Evolutionary conservation across 345 rosid species (phyloP).

Genomic region (Noccaea bulbosa): DNA sequence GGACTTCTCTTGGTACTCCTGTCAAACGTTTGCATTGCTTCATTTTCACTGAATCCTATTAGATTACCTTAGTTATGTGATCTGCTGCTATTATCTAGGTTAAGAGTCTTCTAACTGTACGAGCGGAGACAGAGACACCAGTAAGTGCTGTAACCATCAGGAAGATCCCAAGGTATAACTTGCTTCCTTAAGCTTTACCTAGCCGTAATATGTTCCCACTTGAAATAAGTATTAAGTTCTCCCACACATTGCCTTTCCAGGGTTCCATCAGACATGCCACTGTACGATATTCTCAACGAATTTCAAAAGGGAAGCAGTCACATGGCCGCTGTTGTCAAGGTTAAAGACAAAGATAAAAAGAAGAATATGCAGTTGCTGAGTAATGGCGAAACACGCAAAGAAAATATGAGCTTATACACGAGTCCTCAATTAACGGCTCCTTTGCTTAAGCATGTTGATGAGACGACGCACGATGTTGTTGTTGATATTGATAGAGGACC

Average conservation of each 20-base stretch:
- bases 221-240: conserved; percentile 27
- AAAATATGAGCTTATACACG: conserved; percentile 36
- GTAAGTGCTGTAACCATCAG: conserved; percentile 82
- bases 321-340: conserved; percentile 84
- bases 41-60: conserved; percentile 23
- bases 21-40: conserved; percentile 19
- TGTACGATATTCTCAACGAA: conserved; percentile 83
- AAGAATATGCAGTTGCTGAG: conserved; percentile 38
- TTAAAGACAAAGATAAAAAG: conserved; percentile 48
- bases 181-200: not conserved
- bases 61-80: conserved; percentile 1
- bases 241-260: conserved; percentile 48
- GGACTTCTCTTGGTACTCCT: conserved; percentile 76
- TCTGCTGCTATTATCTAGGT: conserved; percentile 49
- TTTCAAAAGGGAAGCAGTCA: conserved; percentile 93
- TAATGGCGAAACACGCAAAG: conserved; percentile 46
- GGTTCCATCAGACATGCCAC: conserved; percentile 86
- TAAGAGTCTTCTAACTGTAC: conserved; percentile 77
- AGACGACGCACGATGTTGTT: conserved; percentile 42
- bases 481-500: conserved; percentile 58
- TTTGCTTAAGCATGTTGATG: conserved; percentile 54
- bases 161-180: conserved; percentile 67
- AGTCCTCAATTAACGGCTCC: conserved; percentile 52
- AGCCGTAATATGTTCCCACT: not conserved
- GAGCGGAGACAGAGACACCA: conserved; percentile 81